Evolutionary conservation across 192 early-diverging fungal species (phyloP).

Genomic region (Entomortierella parvispora): DNA sequence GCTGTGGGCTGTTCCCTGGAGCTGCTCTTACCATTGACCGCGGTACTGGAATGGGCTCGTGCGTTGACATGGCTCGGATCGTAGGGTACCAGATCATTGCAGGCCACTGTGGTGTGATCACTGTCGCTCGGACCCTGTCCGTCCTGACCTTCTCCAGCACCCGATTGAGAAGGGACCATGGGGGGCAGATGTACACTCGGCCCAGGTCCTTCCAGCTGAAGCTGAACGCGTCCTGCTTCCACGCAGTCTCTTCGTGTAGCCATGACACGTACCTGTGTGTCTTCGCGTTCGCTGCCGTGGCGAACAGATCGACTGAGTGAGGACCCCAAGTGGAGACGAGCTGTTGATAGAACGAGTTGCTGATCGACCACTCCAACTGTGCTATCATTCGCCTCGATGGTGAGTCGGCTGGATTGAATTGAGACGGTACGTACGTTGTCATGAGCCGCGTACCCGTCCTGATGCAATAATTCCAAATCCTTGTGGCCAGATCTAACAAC

Average conservation of each 20-base stretch:
- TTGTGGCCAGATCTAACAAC: conserved; percentile 3
- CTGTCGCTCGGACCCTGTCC: conserved; percentile 9
- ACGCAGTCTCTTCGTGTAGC: neutral
- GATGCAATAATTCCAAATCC: conserved; percentile 15
- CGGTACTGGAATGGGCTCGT: neutral
- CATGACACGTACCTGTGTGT: conserved; percentile 30
- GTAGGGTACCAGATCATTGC: conserved; percentile 31
- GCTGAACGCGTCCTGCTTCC: conserved; percentile 27
- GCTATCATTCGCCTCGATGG: conserved; percentile 3
- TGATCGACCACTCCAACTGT: conserved; percentile 32
- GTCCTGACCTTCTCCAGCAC: conserved; percentile 17
- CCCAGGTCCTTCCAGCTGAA: conserved; percentile 1
- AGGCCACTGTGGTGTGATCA: conserved; percentile 33
- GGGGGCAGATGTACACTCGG: conserved; percentile 16
- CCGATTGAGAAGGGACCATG: conserved; percentile 2
- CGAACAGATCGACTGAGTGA: conserved; percentile 15
- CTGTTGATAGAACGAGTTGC: conserved; percentile 5
- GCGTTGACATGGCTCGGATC: conserved; percentile 6
- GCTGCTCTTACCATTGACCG: conserved; percentile 1
- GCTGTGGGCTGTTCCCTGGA: neutral
- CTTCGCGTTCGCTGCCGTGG: conserved; percentile 6
- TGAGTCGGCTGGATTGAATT: conserved; percentile 44
- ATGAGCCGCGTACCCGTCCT: conserved; percentile 9
- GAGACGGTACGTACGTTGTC: conserved; percentile 28
- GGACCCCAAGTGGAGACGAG: conserved; percentile 10